A percentile compares a stretch with the other conserved stretches of the same genome.
Evolutionary conservation across 1,284 basidiomycete genomes (phyloP).

Genomic region (Phellinidium pouzarii): DNA sequence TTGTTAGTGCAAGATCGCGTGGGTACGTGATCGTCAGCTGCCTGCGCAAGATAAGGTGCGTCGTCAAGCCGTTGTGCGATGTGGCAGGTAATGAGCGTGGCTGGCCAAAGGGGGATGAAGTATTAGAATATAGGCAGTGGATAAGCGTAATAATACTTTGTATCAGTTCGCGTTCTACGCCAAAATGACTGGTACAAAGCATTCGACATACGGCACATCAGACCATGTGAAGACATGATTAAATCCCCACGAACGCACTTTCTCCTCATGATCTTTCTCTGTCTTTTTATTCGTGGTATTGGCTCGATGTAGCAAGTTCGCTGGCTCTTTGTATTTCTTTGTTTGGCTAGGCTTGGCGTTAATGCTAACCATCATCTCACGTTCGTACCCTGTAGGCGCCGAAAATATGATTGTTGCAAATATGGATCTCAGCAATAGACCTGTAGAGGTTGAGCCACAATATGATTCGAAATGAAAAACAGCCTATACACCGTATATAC

Average conservation of each 20-base stretch:
- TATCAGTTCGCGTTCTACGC: no score
- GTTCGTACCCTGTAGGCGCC: no score
- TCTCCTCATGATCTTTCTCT: constrained; percentile 2
- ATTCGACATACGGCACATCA: constrained; percentile 26
- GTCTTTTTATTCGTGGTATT: not conserved
- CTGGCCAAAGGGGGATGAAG: constrained; percentile 13
- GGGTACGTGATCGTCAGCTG: constrained; percentile 28
- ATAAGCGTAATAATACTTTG: no score
- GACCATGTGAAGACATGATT: constrained; percentile 30
- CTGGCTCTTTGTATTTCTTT: no score
- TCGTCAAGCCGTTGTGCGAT: constrained; percentile 27
- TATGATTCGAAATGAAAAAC: not conserved
- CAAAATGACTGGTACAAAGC: not conserved
- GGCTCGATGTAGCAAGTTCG: not conserved
- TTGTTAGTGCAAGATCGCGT: constrained; percentile 22
- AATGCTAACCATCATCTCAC: no score
- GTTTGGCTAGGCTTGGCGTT: no score
- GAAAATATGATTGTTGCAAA: no score
- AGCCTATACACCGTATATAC: not conserved
- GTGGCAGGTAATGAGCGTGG: constrained; percentile 27
- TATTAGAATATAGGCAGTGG: no score
- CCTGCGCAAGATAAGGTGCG: constrained; percentile 28
- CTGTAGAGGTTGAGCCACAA: not conserved
- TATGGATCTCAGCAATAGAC: not conserved
- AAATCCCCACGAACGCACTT: constrained; percentile 30